Evolutionary conservation across 1,139 yeast genomes (phyloP).

Genomic region (Geotrichum siamense): DNA sequence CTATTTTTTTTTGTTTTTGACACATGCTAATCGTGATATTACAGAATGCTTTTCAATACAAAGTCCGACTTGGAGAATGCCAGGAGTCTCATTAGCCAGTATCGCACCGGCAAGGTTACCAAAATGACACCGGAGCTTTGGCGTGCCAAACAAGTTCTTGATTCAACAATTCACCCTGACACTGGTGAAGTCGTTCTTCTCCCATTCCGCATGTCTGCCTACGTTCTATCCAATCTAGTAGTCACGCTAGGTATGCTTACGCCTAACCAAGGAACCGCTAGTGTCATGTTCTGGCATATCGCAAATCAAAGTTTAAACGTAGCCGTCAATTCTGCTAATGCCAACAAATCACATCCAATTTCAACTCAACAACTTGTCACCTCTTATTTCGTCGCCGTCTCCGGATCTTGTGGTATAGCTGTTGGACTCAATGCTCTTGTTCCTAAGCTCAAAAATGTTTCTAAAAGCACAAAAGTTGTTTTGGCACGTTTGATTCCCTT

Average conservation of each 20-base stretch:
- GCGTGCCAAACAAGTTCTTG: conserved; percentile 80
- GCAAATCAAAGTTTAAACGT: conserved; percentile 95
- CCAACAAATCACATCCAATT: conserved; percentile 90
- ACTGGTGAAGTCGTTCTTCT: conserved; percentile 86
- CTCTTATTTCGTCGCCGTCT: conserved; percentile 80
- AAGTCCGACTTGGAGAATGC: conserved; percentile 57
- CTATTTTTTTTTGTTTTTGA: not conserved
- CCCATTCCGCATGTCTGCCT: conserved; percentile 95
- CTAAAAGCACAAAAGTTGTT: conserved; percentile 61
- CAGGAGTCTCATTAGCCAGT: conserved; percentile 54
- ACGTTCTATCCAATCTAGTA: conserved; percentile 85
- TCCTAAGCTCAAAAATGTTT: conserved; percentile 62
- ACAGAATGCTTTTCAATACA: conserved; percentile 68
- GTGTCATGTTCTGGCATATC: conserved; percentile 94
- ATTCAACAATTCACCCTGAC: conserved; percentile 89
- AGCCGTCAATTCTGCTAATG: conserved; percentile 92
- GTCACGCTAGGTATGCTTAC: conserved; percentile 98
- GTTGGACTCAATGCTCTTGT: conserved; percentile 84
- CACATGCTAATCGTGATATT: not conserved
- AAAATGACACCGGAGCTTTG: conserved; percentile 74
- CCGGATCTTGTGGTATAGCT: conserved; percentile 93
- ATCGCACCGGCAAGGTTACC: conserved; percentile 56
- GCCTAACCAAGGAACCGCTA: conserved; percentile 81
- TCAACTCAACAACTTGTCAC: conserved; percentile 66
- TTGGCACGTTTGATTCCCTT: conserved; percentile 88